Evolutionary conservation across 2,329 filamentous ascomycete species (phyloP).

Genomic region (Colletotrichum nymphaeae): DNA sequence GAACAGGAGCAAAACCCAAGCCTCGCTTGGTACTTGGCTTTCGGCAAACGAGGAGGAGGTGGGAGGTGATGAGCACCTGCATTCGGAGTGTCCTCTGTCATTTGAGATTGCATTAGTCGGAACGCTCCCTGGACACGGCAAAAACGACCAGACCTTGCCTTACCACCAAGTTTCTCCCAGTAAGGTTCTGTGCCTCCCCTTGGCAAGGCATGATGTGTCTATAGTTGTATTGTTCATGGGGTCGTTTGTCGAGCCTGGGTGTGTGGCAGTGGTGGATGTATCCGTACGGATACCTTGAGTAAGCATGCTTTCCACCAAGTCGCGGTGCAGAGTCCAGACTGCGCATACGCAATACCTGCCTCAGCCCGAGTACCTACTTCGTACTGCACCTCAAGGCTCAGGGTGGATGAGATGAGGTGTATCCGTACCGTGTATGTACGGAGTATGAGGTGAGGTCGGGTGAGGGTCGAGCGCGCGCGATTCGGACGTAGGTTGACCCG

Average conservation of each 20-base stretch:
- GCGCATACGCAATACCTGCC: too few relatives aligned
- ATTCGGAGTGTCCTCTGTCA: conserved; percentile 24
- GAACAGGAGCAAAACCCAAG: background rate
- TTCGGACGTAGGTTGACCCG: conserved; percentile 12
- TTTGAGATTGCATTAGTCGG: conserved; percentile 35
- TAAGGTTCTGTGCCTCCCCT: conserved; percentile 16
- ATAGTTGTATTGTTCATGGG: background rate
- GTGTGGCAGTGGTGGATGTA: background rate
- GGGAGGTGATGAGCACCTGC: background rate
- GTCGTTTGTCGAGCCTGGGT: background rate
- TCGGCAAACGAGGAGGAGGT: conserved; percentile 1
- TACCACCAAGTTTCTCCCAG: background rate
- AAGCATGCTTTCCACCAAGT: background rate
- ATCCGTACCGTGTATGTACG: too few relatives aligned
- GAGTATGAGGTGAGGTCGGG: background rate
- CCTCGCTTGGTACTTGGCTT: background rate
- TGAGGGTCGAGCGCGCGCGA: background rate
- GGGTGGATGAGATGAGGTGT: too few relatives aligned
- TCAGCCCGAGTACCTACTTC: too few relatives aligned
- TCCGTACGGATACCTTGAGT: background rate
- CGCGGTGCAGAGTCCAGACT: background rate
- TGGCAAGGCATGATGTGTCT: conserved; percentile 20
- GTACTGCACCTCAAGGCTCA: too few relatives aligned
- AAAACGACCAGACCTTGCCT: background rate
- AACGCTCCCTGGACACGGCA: conserved; percentile 19